Evolutionary conservation across 179 eudicot genomes (phyloP), one percentile per base, ranked within the genome.

Genomic region (Drosera spatulata): DNA sequence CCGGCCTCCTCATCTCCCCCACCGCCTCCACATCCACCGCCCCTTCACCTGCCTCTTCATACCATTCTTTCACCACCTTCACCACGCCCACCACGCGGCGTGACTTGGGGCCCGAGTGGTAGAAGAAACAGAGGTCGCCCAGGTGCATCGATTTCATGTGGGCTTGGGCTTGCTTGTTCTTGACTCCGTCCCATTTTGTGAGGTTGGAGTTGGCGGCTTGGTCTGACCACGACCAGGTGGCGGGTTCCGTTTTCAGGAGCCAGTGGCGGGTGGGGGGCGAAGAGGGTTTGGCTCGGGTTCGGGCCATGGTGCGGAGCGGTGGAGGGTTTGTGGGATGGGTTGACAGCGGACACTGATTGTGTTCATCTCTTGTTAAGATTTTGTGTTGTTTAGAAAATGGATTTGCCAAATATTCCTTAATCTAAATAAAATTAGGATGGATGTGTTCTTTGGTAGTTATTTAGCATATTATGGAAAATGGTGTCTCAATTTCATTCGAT

Each of bases 151-250:
- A 67, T 63, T 84, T 91, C 61, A 91, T 77, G 53, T 88, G 10
- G 58, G 88, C 85, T 63, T 78, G 86, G 11, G 98, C 96, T 68
- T 86, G 96, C 61, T 84, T 88, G 86, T 88, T 91, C 49, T 81
- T 86, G 7, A 91, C 98, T 0, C 98, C 96, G 62, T 91, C 95
- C 98, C 98, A 91, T 9, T 80, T 86, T 2, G 91, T 72, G 1
- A 79, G 46, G 5, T 89, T 95, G 0, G 62, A 76, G 61, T 91
- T 91, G 54, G 87, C 65, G 0, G 73, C 57, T 75, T 91, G 95
- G 60, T 91, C 96, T 3, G 77, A 85, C 98, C 98, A 91, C 11
- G 96, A 91, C 96, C 98, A 91, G 58, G 84, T 89, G 3, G 80
- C 77, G 41, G 82, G 76, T 61, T 91, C 96, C 22, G 96, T 88